Evolutionary conservation across 441 rosid species (phyloP).

Genomic region (Pelargonium cotyledonis): DNA sequence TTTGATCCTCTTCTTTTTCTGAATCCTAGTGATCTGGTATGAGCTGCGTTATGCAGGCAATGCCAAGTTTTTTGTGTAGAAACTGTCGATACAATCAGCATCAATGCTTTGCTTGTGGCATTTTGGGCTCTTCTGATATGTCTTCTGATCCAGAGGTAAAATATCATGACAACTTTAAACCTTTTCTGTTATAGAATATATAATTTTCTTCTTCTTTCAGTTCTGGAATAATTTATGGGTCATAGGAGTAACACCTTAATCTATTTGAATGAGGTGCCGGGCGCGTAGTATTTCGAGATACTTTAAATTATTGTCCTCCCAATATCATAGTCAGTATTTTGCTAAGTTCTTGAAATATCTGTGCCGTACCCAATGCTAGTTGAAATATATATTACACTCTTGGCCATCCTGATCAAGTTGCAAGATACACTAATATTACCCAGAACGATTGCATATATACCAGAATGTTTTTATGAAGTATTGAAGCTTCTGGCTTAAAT

Average conservation of each 20-base stretch:
- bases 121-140: conserved; percentile 73
- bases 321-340: background rate
- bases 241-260: background rate
- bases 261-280: background rate
- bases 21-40: conserved; percentile 11
- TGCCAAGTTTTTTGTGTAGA: conserved; percentile 49
- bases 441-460: background rate
- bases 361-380: background rate
- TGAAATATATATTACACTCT: background rate
- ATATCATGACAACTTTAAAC: conserved; percentile 13
- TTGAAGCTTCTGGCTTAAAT: background rate
- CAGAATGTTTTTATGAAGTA: conserved; percentile 3
- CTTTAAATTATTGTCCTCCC: background rate
- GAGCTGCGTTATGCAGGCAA: conserved; percentile 37
- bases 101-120: conserved; percentile 81
- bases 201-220: background rate
- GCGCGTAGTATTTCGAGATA: background rate
- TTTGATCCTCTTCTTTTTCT: conserved; percentile 8
- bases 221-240: background rate
- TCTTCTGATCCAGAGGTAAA: conserved; percentile 64
- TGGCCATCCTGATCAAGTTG: conserved; percentile 4
- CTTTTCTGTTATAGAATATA: background rate
- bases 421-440: background rate
- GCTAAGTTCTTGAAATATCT: background rate
- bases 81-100: conserved; percentile 72